Conservation (phyloP, 164 flowering plant genomes). For the Magnolia kwangsiensis region DNA sequence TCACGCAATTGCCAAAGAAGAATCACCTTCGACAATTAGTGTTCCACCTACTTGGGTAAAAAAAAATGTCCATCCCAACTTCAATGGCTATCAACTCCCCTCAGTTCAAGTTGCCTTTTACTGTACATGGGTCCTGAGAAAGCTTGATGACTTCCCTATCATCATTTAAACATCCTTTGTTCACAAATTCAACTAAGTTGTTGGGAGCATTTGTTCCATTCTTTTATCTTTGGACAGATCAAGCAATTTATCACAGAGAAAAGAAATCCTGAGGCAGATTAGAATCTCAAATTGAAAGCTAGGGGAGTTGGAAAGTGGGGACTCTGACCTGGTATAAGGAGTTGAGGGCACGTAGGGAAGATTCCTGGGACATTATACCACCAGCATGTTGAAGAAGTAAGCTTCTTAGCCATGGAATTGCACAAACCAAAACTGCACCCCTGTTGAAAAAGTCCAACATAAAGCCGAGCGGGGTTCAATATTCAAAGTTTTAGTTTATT, state of each 20-base stretch:
- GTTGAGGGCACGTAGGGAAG: slow-evolving; percentile 65
- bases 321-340: slow-evolving; percentile 69
- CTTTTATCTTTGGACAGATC: not conserved
- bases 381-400: slow-evolving; percentile 86
- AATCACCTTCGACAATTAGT: not conserved
- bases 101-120: not conserved
- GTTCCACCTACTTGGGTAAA: not conserved
- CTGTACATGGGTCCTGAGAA: not conserved
- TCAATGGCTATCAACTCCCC: not conserved
- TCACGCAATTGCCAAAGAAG: not conserved
- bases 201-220: not conserved
- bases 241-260: not conserved
- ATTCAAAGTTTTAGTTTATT: not conserved
- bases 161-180: not conserved
- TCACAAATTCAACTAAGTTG: not conserved
- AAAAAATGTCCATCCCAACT: not conserved
- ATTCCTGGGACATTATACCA: slow-evolving; percentile 77
- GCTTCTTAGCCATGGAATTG: slow-evolving; percentile 86
- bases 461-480: not conserved
- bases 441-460: slow-evolving; percentile 29
- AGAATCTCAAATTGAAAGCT: not conserved
- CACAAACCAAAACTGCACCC: slow-evolving; percentile 77
- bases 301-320: not conserved
- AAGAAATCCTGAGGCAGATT: not conserved
- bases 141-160: not conserved